A percentile compares a stretch with the other conserved stretches of the same genome.
Evolutionary conservation across 805 yeast genomes (phyloP).

Genomic region (Kazachstania taianensis): DNA sequence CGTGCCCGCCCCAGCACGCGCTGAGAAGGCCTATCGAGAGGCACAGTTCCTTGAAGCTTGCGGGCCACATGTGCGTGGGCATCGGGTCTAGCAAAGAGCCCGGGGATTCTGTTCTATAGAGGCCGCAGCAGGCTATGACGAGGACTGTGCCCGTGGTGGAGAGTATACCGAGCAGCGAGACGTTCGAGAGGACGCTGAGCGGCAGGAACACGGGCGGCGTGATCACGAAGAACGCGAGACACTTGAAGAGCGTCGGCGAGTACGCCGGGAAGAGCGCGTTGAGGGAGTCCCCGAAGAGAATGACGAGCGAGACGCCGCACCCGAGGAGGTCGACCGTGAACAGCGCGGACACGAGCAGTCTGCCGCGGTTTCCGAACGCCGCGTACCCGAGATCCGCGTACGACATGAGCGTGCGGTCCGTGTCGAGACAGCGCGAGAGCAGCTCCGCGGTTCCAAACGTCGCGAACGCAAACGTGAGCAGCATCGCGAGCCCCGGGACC

Average conservation of each 20-base stretch:
- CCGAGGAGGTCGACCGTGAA: constrained; percentile 74
- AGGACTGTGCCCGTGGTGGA: constrained; percentile 58
- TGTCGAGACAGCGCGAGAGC: constrained; percentile 65
- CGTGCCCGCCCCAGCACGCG: constrained; percentile 84
- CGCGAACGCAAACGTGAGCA: constrained; percentile 49
- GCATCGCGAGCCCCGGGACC: constrained; percentile 51
- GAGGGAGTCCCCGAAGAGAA: constrained; percentile 78
- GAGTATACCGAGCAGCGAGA: constrained; percentile 60
- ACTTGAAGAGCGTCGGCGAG: constrained; percentile 48
- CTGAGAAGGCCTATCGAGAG: constrained; percentile 57
- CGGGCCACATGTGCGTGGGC: constrained; percentile 61
- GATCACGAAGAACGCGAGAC: constrained; percentile 55
- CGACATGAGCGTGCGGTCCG: constrained; percentile 71
- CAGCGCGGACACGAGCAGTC: constrained; percentile 59
- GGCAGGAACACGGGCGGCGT: constrained; percentile 82
- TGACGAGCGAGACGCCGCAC: constrained; percentile 70
- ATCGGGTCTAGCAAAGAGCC: constrained; percentile 63
- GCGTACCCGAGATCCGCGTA: constrained; percentile 84
- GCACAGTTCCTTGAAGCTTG: constrained; percentile 38
- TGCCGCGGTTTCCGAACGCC: constrained; percentile 71
- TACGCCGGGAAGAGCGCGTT: constrained; percentile 52
- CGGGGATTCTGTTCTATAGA: constrained; percentile 49
- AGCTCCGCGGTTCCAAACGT: constrained; percentile 73
- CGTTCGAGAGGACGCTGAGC: constrained; percentile 56
- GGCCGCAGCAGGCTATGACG: constrained; percentile 52